Percentiles rank a stretch among this genome's conserved stretches.
phyloP scores from a whole-genome alignment of 371 early-diverging fungal genomes.

The Mortierella sp. region DNA sequence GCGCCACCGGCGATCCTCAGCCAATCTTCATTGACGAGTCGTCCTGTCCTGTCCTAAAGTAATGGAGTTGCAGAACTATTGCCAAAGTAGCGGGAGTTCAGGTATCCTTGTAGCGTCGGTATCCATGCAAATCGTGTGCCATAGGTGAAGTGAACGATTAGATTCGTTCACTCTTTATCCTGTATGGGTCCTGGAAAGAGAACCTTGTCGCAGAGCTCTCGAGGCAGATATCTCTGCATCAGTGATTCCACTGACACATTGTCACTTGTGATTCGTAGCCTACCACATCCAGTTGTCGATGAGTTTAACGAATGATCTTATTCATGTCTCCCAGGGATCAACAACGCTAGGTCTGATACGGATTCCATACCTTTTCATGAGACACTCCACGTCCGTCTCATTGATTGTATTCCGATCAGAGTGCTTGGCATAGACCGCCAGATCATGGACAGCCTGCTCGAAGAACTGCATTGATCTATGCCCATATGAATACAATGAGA shows the following conservation, averaged over 20 bases:
- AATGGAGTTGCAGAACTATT: too few relatives aligned
- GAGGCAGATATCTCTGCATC: constrained; percentile 43
- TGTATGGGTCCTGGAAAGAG: constrained; percentile 41
- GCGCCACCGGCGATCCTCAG: too few relatives aligned
- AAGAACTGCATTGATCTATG: constrained; percentile 49
- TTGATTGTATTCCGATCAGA: constrained; percentile 49
- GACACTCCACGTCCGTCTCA: constrained; percentile 40
- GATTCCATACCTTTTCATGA: constrained; percentile 47
- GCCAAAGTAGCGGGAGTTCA: too few relatives aligned
- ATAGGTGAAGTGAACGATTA: too few relatives aligned
- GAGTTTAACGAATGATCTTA: too few relatives aligned
- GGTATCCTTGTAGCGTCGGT: too few relatives aligned
- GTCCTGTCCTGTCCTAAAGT: too few relatives aligned
- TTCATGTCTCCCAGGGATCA: neutral
- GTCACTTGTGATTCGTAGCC: constrained; percentile 34
- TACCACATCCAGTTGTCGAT: too few relatives aligned
- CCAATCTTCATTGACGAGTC: too few relatives aligned
- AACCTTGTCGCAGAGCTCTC: constrained; percentile 47
- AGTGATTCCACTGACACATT: constrained; percentile 45
- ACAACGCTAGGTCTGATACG: neutral
- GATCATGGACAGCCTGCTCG: constrained; percentile 41
- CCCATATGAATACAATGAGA: too few relatives aligned
- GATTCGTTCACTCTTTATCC: too few relatives aligned
- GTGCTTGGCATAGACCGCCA: constrained; percentile 49
- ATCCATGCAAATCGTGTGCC: too few relatives aligned